Evolutionary conservation across 2,329 filamentous ascomycete genomes (phyloP), one percentile per base, ranked within the genome.

Genomic region (Trichoderma sp.): DNA sequence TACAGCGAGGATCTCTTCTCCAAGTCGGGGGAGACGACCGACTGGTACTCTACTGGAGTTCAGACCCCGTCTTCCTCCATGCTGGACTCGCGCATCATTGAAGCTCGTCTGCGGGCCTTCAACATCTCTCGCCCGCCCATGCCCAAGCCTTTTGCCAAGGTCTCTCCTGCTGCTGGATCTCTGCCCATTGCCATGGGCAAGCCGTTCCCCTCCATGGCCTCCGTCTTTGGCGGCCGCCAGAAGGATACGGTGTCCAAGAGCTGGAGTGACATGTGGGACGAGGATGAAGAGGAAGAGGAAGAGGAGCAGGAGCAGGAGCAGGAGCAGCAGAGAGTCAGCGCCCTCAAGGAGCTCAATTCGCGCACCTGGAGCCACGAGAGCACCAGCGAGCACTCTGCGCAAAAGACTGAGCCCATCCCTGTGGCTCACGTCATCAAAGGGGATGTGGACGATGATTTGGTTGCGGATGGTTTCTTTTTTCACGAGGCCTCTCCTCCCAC

Each of bases 181-280:
- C 84, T 96, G 30, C 90, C 92, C 5, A 95, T 96, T 77, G 89
- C 87, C 71, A 92, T 94, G 80, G 91, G 91, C 16, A 89, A 96
- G 77, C 91, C 93, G 0, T 85, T 88, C 71, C 86, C 87, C 66
- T 90, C 92, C 70, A 90, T 95, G 85, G 89, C 92, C 5, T 87
- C 91, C 76, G 88, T 95, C 61, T 95, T 97, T 77, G 92, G 92
- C 63, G 92, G 92, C 63, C 89, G 89, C 76, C 89, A 91, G 77
- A 87, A 89, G 71, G 91, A 95, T 56, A 84, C 87, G 59, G 92
- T 96, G 59, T 97, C 96, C 68, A 98, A 98, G 90, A 98, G 96
- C 84, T 99, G 96, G 96, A 97, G 94, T 76, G 96, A 99, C 79
- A 89, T 98, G 79, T 97, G 94, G 91, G 95, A 98, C 69, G 95